These are phyloP conservation scores for Schizopora paradoxa DNA, from an alignment of 1,284 basidiomycete species.

Conservation along the genomic window DNA sequence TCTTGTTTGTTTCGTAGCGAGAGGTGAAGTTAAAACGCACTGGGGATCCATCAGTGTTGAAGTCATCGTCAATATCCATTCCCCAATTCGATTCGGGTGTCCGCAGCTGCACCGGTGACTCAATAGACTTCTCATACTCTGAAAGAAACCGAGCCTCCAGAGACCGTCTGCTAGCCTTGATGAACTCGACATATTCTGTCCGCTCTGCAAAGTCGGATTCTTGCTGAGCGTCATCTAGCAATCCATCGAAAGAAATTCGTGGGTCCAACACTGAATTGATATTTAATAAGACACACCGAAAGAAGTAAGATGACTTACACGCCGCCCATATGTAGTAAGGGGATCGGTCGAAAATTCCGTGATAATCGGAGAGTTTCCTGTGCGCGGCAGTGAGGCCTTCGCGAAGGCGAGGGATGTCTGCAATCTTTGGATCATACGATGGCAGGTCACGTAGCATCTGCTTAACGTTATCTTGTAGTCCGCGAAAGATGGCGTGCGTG, in stretches of 20 bases:
- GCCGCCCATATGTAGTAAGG: constrained; percentile 22
- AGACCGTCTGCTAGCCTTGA: background rate
- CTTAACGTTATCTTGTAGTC: constrained; percentile 20
- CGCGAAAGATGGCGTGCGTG: constrained; percentile 20
- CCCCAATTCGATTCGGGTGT: background rate
- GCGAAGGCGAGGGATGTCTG: constrained; percentile 5
- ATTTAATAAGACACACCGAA: constrained; percentile 1
- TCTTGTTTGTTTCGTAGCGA: background rate
- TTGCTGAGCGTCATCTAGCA: constrained; percentile 6
- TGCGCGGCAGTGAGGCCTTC: constrained; percentile 18
- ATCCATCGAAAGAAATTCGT: constrained; percentile 11
- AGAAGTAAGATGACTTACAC: constrained; percentile 15
- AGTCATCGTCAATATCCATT: background rate
- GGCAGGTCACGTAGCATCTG: constrained; percentile 13
- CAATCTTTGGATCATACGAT: constrained; percentile 4
- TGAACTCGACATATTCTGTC: constrained; percentile 1
- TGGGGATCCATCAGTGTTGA: background rate
- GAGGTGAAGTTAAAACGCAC: constrained; percentile 4
- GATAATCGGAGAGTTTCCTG: constrained; percentile 21
- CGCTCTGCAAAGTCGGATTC: constrained; percentile 8
- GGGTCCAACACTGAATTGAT: constrained; percentile 16
- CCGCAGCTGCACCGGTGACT: background rate
- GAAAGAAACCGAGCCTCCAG: constrained; percentile 5
- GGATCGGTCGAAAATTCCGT: constrained; percentile 17
- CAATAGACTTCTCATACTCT: background rate